Base-by-base conservation (phyloP, 2,329 filamentous ascomycete genomes). In the Colletotrichum navitas region DNA sequence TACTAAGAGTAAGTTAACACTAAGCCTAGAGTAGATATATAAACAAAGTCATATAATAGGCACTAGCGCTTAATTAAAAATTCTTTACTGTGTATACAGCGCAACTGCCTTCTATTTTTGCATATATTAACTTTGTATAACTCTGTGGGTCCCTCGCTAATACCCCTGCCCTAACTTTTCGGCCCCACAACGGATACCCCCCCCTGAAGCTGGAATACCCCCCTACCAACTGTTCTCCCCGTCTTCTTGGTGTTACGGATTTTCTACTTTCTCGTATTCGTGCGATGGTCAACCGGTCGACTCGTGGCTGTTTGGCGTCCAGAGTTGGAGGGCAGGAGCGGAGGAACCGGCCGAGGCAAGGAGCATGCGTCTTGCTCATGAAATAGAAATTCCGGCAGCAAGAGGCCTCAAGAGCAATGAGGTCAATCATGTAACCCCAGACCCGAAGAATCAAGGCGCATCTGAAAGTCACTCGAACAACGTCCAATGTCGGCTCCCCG, bases 161-260 rank as follows among this genome's bases (percentile, higher is more conserved):
- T n/a, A n/a, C n/a, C n/a, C n/a, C n/a, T n/a, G n/a, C n/a, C n/a
- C n/a, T n/a, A n/a, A n/a, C n/a, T n/a, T n/a, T n/a, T n/a, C n/a
- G n/a, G n/a, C n/a, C n/a, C n/a, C n/a, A n/a, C n/a, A n/a, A n/a
- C n/a, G n/a, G n/a, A n/a, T n/a, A n/a, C n/a, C n/a, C n/a, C n/a
- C n/a, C n/a, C n/a, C n/a, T n/a, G n/a, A n/a, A n/a, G n/a, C n/a
- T n/a, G n/a, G n/a, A n/a, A n/a, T n/a, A n/a, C n/a, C n/a, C n/a
- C n/a, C n/a, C n/a, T n/a, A n/a, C n/a, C n/a, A n/a, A n/a, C n/a
- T n/a, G n/a, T n/a, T n/a, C n/a, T n/a, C n/a, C 43, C 26, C 58
- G 45, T 47, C 18, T 49, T 45, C 63, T 67, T 63, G 68, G 68
- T 71, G 55, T 51, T 71, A 45, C 60, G 52, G 59, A 64, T 36